Base-by-base conservation (phyloP, 2,329 filamentous ascomycete genomes). In the Fusarium pseudonygamai region DNA sequence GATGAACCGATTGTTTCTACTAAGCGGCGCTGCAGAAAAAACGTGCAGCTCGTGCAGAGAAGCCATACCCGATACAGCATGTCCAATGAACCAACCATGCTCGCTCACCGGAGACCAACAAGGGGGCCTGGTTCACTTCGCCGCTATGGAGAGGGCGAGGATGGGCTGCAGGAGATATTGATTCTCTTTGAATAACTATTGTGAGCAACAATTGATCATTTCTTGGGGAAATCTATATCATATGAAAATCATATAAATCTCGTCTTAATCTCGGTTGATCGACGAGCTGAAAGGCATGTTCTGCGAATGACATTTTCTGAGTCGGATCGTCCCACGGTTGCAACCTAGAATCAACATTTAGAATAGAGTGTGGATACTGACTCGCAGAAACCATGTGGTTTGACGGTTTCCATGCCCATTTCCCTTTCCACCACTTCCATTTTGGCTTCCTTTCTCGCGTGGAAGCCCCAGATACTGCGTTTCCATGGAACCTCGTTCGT, bases 11-110 rank as follows among this genome's bases (percentile, higher is more conserved):
- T 59, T 67, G 64, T 67, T 64, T 42, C 53, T 60, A 30, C 56
- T 28, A 50, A 60, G 50, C 40, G 42, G 42, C 47, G 45, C 40
- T 64, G 59, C 62, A 60, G 42, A 36, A 64, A 50, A 59, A 72
- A 63, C 52, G 30, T 59, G 42, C 42, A 59, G 42, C 45, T 58
- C 30, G 58, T 70, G 66, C 73, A 74, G 73, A 63, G 53, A 72
- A 39, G 67, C 76, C 75, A 77, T 67, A 46, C 75, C 73, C 49
- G 34, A 78, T 73, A 30, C 50, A 78, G 76, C 50, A 78, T 75
- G 69, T 67, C 71, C 52, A 60, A 72, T 69, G 72, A 77, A 74
- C 73, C 75, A 67, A 73, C 73, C 75, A 75, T 78, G 70, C 60
- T 70, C 58, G 26, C 56, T 61, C 55, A 69, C 72, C 59, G 61